Evolutionary conservation across 805 yeast genomes (phyloP), one percentile per base, ranked within the genome.

Genomic region (Barnettozyma sp.): DNA sequence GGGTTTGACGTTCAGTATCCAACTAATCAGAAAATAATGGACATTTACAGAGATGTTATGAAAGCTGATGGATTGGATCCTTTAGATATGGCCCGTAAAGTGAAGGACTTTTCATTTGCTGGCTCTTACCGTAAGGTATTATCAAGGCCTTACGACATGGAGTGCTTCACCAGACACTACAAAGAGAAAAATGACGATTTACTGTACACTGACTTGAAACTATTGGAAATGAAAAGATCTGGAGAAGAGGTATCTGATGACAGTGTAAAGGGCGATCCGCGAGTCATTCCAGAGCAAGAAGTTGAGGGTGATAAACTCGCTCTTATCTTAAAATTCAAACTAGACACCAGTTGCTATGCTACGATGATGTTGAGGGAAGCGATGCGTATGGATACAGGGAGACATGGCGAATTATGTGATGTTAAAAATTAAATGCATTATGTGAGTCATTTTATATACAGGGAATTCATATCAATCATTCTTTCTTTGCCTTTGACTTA

Each of bases 351-450:
- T 23, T 79, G 94, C 6, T 92, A 92, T 58, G 99, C 99, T 2
- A 92, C 99, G 0, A 94, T 92, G 98, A 95, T 95, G 1, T 61
- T 92, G 34, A 73, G 98, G 54, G 97, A 92, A 57, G 73, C 85
- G 34, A 77, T 88, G 83, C 82, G 78, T 55, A 71, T 75, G 22
- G 90, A 81, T 45, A 80, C 88, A 3, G 67, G 78, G 19, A 68
- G 72, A 48, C 65, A 69, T 42, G 70, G 71, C 42, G 72, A 68
- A 28, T 58, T 63, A 59, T 66, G 70, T 42, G 63, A 63, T 42
- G 70, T 66, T 7, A 59, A 51, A 39, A 42, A 49, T 4, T 35
- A 24, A 27, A n/a, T 7, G 10, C 17, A 21, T 15, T 22, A 12
- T n/a, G 18, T 16, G n/a, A 27, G 30, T 20, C 18, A 27, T 27